Percentiles rank a stretch among this genome's conserved stretches.
These are phyloP conservation scores for Drechslerella coelobrocha DNA, from an alignment of 2,329 filamentous ascomycete species.

Conservation along the genomic window DNA sequence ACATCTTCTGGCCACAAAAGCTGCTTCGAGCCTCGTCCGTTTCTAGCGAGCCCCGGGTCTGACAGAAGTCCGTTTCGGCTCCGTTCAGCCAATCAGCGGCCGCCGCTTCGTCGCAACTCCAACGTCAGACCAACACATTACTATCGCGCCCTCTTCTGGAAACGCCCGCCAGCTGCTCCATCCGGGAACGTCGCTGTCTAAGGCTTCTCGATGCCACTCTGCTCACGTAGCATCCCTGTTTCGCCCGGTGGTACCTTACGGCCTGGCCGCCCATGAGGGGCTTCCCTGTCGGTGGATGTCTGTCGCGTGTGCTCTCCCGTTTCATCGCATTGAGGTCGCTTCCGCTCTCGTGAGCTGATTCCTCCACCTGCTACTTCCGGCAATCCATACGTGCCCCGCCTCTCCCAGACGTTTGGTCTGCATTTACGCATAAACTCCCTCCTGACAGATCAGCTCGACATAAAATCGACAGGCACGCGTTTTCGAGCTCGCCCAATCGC, in stretches of 20 bases:
- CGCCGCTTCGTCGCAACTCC: neutral
- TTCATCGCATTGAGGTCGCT: neutral
- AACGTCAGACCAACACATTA: neutral
- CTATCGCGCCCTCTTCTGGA: neutral
- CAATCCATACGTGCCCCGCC: too few species aligned
- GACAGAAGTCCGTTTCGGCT: neutral
- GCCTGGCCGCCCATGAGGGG: too few species aligned
- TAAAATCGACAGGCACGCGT: too few species aligned
- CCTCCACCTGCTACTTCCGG: too few species aligned
- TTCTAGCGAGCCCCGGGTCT: too few species aligned
- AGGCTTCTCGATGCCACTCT: neutral
- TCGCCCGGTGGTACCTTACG: too few species aligned
- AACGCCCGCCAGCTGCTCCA: neutral
- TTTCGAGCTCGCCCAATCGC: too few species aligned
- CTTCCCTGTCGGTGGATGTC: neutral
- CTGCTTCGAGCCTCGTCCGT: too few species aligned
- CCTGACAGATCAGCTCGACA: too few species aligned
- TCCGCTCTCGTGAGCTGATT: neutral
- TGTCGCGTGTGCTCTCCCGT: neutral
- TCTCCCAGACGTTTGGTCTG: too few species aligned
- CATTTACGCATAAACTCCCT: too few species aligned
- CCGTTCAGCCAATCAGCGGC: constrained; percentile 1
- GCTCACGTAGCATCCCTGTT: neutral
- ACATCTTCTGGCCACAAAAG: too few species aligned
- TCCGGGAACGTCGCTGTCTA: neutral